Base-by-base conservation (phyloP, 305 asterid species). In the Fraxinus ornus region DNA sequence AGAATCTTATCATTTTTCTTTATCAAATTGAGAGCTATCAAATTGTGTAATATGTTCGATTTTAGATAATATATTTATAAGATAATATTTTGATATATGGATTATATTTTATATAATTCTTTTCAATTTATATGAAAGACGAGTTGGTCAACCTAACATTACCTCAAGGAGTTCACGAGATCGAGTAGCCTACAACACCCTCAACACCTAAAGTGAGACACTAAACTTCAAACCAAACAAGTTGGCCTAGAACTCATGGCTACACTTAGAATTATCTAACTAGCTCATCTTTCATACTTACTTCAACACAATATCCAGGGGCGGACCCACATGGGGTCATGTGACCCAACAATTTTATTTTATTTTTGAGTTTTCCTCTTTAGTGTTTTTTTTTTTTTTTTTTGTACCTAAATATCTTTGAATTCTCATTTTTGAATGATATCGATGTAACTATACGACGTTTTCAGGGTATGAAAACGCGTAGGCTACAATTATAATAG, bases 21-120 rank as follows among this genome's bases (percentile, higher is more conserved):
- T 82, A 71, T 85, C 85, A 87, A 92, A 83, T 86, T 86, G 86
- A 83, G 90, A 87, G 88, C 87, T 86, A 79, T 78, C 57, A 80
- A 87, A 49, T 77, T 28, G 77, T 36, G 66, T 68, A 78, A 57
- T 85, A 26, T 68, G 35, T 28, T 52, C 62, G 2, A 24, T 64
- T 64, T 57, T 55, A 55, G 8, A 17, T 5, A 19, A 55, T 55
- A 3, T 17, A 49, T 17, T n/a, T 5, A 17, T 17, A 5, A 3
- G 64, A 47, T 47, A 52, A 55, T 52, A 52, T 4, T 55, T 55
- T n/a, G 24, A 55, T 55, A 5, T 1, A 15, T 49, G 7, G 60
- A 44, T 44, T 44, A 44, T 12, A 44, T 44, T 44, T 49, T 49
- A 49, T 17, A 15, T 15, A 15, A 49, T 49, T 49, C 5, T 49